Evolutionary conservation across 1,284 basidiomycete genomes (phyloP), one percentile per base, ranked within the genome.

Genomic region (Porogramme epimiltina): DNA sequence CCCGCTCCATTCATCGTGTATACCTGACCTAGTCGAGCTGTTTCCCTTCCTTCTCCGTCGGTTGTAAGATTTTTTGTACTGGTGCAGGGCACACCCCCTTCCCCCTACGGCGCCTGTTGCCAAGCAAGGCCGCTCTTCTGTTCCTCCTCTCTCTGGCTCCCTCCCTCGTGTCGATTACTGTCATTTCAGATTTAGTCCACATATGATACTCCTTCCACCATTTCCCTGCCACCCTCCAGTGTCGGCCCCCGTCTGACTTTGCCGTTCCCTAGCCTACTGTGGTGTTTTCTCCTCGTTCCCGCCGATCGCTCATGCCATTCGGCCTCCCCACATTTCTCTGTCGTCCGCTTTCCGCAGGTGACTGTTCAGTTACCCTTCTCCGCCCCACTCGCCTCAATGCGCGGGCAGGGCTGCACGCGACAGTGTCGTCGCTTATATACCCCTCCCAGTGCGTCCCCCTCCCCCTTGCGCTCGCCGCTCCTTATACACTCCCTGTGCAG

Each of bases 61-160:
- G 52, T 55, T 55, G 52, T 55, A 58, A 40, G 50, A 58, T 52
- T 47, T 28, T 20, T 28, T 51, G 52, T 55, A 56, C 40, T 44
- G 47, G 49, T 50, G 5, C 31, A 20, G 28, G 19, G 15, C 18
- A n/a, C n/a, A n/a, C n/a, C n/a, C n/a, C n/a, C n/a, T n/a, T n/a
- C n/a, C n/a, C n/a, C n/a, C n/a, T n/a, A n/a, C n/a, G n/a, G n/a
- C n/a, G n/a, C n/a, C n/a, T n/a, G n/a, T n/a, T n/a, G n/a, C n/a
- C n/a, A n/a, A n/a, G n/a, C n/a, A n/a, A n/a, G n/a, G n/a, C n/a
- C n/a, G n/a, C n/a, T n/a, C 34, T 37, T 31, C 28, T 31, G 6
- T 13, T 13, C 28, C 28, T 31, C 28, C 8, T 13, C 28, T 31
- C 28, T 13, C 8, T 42, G 33, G 18, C 4, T 18, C 38, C 20